These are phyloP conservation scores for Chalciporus sp. DNA, from an alignment of 1,284 basidiomycete species.

Conservation along the genomic window DNA sequence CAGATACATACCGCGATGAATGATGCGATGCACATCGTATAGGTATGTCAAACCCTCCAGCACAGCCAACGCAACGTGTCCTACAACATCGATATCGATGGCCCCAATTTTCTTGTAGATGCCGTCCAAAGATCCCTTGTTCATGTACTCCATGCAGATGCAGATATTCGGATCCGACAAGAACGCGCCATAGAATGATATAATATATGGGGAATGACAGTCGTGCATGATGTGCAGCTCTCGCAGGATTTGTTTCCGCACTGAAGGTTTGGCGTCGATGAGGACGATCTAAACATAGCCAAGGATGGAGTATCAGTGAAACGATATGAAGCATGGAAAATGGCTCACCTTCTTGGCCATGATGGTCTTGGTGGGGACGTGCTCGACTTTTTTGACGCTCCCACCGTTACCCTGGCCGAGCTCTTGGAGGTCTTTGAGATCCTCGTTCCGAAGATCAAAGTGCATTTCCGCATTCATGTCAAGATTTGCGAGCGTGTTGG, in stretches of 20 bases:
- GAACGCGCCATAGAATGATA: constrained; percentile 97
- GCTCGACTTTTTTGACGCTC: constrained; percentile 94
- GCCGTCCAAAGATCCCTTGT: constrained; percentile 86
- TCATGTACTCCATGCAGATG: constrained; percentile 99
- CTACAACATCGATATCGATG: constrained; percentile 88
- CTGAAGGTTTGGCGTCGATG: constrained; percentile 95
- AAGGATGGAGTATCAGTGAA: background rate
- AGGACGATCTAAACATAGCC: constrained; percentile 79
- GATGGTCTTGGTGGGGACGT: constrained; percentile 83
- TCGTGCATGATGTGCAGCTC: constrained; percentile 99
- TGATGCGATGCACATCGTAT: constrained; percentile 99
- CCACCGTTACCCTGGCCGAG: constrained; percentile 98
- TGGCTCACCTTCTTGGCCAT: constrained; percentile 92
- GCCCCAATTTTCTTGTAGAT: constrained; percentile 95
- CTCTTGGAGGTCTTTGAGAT: constrained; percentile 84
- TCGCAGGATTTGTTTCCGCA: constrained; percentile 97
- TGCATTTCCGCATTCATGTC: constrained; percentile 77
- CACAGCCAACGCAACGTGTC: constrained; percentile 90
- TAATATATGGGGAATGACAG: constrained; percentile 91
- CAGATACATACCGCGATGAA: constrained; percentile 84
- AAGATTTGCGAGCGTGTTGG: constrained; percentile 73
- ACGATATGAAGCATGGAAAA: background rate
- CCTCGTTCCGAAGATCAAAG: constrained; percentile 77
- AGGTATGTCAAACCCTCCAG: constrained; percentile 94
- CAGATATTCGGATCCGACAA: constrained; percentile 96